A percentile compares a stretch with the other conserved stretches of the same genome.
Evolutionary conservation across 2,329 filamentous ascomycete genomes (phyloP).

Genomic region (Alternaria gansuensis): DNA sequence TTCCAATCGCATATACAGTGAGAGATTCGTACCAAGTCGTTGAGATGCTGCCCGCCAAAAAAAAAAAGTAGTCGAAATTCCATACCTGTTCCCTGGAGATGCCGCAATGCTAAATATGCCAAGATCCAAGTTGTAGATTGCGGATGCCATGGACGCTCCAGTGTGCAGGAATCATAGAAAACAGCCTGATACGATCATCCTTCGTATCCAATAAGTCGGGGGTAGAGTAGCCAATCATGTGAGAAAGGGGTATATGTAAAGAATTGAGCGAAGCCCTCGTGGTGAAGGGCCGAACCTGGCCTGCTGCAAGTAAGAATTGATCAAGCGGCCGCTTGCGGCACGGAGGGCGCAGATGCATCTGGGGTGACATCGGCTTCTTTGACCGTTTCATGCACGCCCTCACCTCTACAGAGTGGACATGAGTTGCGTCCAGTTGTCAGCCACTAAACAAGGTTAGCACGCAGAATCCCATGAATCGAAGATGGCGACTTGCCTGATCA

Average conservation of each 20-base stretch:
- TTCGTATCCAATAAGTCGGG: conserved; percentile 19
- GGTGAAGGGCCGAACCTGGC: background rate
- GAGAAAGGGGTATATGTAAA: conserved; percentile 32
- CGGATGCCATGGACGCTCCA: conserved; percentile 17
- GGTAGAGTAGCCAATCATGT: conserved; percentile 12
- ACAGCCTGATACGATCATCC: conserved; percentile 10
- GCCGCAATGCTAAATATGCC: conserved; percentile 23
- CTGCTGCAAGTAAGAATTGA: background rate
- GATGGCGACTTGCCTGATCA: conserved; percentile 65
- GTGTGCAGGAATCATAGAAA: conserved; percentile 10
- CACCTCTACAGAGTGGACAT: conserved; percentile 68
- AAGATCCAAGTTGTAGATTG: conserved; percentile 8
- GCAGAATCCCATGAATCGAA: background rate
- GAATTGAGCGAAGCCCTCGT: conserved; percentile 11
- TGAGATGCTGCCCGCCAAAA: conserved; percentile 21
- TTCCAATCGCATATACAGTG: conserved; percentile 26
- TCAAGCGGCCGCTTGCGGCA: conserved; percentile 22
- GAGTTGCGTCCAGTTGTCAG: conserved; percentile 72
- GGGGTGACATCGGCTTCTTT: conserved; percentile 27
- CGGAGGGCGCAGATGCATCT: conserved; percentile 15
- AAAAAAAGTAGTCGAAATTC: conserved; percentile 8
- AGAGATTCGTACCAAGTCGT: conserved; percentile 26
- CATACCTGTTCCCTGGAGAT: conserved; percentile 10
- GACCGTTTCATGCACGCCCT: conserved; percentile 64
- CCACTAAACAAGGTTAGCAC: conserved; percentile 61